These are phyloP conservation scores for Colletotrichum abscissum DNA, from an alignment of 2,329 filamentous ascomycete genomes.

Conservation along the genomic window DNA sequence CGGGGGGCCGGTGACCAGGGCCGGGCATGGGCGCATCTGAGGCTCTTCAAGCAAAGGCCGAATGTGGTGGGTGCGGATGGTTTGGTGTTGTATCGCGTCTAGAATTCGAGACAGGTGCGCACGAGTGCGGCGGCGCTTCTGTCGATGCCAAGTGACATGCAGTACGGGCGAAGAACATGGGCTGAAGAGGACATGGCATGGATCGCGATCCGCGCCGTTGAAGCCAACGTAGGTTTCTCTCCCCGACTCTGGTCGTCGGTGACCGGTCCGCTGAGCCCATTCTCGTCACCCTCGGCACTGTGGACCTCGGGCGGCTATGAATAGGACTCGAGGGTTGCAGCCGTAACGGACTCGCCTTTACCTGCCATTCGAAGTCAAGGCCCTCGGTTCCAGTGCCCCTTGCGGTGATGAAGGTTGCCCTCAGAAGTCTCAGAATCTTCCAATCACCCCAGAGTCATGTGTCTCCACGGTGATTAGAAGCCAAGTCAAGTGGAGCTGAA, in stretches of 20 bases:
- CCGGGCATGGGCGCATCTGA: background rate
- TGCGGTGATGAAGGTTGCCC: background rate
- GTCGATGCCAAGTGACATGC: background rate
- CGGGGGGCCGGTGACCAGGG: background rate
- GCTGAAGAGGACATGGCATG: background rate
- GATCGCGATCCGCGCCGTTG: background rate
- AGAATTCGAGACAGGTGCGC: background rate
- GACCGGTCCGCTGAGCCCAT: background rate
- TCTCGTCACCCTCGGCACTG: background rate
- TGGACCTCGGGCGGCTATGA: conserved; percentile 27
- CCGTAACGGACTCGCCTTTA: conserved; percentile 11
- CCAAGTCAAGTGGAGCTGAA: conserved; percentile 11
- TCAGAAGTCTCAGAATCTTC: background rate
- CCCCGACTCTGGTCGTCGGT: background rate
- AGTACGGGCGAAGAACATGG: background rate
- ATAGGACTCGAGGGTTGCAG: conserved; percentile 28
- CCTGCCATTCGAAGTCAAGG: conserved; percentile 12
- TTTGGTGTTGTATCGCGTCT: conserved; percentile 20
- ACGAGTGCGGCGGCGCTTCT: conserved; percentile 8
- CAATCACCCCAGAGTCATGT: conserved; percentile 7
- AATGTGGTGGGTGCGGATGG: background rate
- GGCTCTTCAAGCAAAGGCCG: background rate
- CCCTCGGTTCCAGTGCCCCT: background rate
- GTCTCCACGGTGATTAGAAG: background rate
- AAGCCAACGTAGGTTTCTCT: background rate